Base-by-base conservation (phyloP, 805 yeast genomes). In the Zygoascus tannicola region DNA sequence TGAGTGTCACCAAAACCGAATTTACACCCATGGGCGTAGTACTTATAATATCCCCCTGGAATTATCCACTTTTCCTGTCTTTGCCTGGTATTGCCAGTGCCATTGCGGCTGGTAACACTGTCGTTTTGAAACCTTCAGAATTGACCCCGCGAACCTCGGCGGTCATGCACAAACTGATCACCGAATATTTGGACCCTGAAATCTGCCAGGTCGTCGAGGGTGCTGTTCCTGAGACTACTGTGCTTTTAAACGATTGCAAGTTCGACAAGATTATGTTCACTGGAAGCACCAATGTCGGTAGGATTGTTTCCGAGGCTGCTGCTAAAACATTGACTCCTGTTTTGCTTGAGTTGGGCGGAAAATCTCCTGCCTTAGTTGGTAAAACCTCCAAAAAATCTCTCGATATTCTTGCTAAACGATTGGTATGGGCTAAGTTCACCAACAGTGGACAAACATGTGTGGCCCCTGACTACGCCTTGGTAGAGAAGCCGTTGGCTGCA, bases 381-480 rank as follows among this genome's bases (percentile, higher is more conserved):
- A 68, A 67, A 50, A 64, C 71, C 40, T 65, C 65, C 12, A 10
- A 5, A 7, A 21, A 23, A n/a, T 67, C 69, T 45, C 36, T 68
- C 32, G 44, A 49, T 20, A 42, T 56, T 14, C 70, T 74, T 3
- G 69, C 86, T 21, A 72, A 71, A 50, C 74, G 97, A 62, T 64
- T 85, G 14, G 71, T 73, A 1, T 85, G 92, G 84, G 90, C 88
- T 15, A 76, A 81, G 53, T 81, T 80, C 57, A 64, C 75, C 26
- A 90, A 86, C 58, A 75, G 83, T 15, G 97, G 97, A 15, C 97
- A 88, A 66, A 79, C 92, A 2, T 88, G 97, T 67, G 83, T 85
- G 33, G 84, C 95, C 7, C 82, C 88, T 5, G 97, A 90, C 64
- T 88, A 86, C 56, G 65, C 82, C 4, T 55, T 85, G 37, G 81